Percentiles rank a stretch among this genome's conserved stretches.
Conservation (phyloP, 2,329 filamentous ascomycete genomes). For the Pseudonectria foliicola region DNA sequence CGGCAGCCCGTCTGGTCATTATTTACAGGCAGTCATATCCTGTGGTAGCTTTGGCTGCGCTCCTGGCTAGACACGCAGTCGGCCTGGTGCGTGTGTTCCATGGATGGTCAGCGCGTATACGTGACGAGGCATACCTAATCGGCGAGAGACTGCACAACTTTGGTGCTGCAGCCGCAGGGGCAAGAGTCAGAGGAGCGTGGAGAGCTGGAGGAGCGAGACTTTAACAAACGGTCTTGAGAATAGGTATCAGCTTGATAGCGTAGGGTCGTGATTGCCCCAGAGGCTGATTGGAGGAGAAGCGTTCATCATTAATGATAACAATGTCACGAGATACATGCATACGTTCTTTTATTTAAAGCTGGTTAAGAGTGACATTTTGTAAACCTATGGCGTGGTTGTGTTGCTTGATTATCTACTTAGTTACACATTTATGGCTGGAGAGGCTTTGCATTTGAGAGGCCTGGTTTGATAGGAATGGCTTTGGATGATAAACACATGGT, state of each 20-base stretch:
- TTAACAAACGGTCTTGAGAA: slow-evolving; percentile 9
- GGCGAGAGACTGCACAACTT: slow-evolving; percentile 95
- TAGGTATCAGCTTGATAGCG: neutral
- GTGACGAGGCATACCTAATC: slow-evolving; percentile 94
- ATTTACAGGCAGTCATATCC: slow-evolving; percentile 65
- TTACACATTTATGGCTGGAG: no score
- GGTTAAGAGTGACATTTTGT: no score
- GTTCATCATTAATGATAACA: no score
- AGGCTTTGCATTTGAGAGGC: no score
- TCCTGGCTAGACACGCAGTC: slow-evolving; percentile 35
- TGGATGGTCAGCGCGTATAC: slow-evolving; percentile 72
- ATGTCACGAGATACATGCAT: no score
- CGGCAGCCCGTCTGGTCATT: slow-evolving; percentile 26
- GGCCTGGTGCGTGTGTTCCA: slow-evolving; percentile 56
- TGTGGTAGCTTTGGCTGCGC: slow-evolving; percentile 42
- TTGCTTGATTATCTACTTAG: no score
- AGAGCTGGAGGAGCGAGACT: slow-evolving; percentile 27
- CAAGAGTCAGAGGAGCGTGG: slow-evolving; percentile 30
- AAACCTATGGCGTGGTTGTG: no score
- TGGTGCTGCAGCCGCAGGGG: slow-evolving; percentile 42
- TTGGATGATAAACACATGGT: no score
- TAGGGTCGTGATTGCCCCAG: no score
- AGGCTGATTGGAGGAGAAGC: no score
- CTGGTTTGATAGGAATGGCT: no score
- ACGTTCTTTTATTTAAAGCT: no score